Base-by-base conservation (phyloP, 495 filamentous ascomycete genomes). In the Aspergillus campestris region DNA sequence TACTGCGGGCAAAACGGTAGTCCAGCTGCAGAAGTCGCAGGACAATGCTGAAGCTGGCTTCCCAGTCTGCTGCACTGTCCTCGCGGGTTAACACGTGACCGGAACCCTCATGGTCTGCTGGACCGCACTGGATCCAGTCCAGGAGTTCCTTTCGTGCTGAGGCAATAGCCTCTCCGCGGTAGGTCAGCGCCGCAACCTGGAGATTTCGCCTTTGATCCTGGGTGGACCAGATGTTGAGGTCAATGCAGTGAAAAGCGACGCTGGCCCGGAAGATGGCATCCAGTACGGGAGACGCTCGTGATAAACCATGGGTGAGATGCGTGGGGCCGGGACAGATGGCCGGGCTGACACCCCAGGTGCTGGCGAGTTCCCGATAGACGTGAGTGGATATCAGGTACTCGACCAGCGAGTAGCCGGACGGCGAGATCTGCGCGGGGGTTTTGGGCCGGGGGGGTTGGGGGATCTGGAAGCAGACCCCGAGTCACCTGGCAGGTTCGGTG, bases 121-220 rank as follows among this genome's bases (percentile, higher is more conserved):
- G 29, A 3, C 13, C 29, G 35, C 8, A 28, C 30, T n/a, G 7
- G 38, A 7, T 6, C 14, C 11, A 29, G 3, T 40, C n/a, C 12
- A 34, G 4, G 9, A 49, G n/a, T 33, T 49, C 38, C 38, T 42
- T 34, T 29, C 32, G 31, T 27, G 46, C 46, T 12, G 42, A 37
- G 13, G 35, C 41, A 27, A 49, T 43, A 4, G 46, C 46, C 32
- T 49, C 37, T 37, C 46, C 46, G 15, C 46, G 46, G 37, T 49
- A 49, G 5, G 46, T 43, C 7, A 49, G 28, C 3, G 46, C 46
- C 10, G 31, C 31, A 18, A 49, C 38, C 30, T 43, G 31, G n/a
- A 43, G 18, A 8, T 43, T 43, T 24, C 38, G 35, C 29, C 38
- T 40, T 10, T 43, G 18, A 9, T 43, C 46, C 1, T 11, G 6